Evolutionary conservation across 2,329 filamentous ascomycete genomes (phyloP), one percentile per base, ranked within the genome.

Genomic region (Calonectria pseudoreteaudii): DNA sequence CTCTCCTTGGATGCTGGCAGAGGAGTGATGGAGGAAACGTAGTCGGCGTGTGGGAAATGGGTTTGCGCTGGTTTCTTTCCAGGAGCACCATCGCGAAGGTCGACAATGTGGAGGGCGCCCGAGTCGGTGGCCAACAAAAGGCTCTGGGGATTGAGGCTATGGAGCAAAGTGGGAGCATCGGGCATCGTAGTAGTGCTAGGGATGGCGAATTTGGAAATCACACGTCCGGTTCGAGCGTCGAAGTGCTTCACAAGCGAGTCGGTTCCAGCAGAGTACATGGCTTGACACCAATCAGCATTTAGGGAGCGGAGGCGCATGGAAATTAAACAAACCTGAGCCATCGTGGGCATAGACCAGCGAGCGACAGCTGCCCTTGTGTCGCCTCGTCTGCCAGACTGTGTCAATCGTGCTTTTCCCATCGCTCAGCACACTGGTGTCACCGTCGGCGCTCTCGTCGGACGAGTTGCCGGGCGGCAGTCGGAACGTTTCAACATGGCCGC

Each of bases 361-460:
- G 68, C 97, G 91, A 83, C 96, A 98, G 88, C 95, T 98, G 16
- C 95, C 96, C 87, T 98, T 98, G 86, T 99, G 97, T 74, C 97
- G 90, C 78, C 93, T 90, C 7, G 97, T 98, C 80, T 91, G 91
- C 97, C 97, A 99, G 73, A 93, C 87, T 0, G 93, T 95, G 78
- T 96, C 94, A 75, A 98, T 94, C 70, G 93, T 91, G 53, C 93
- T 94, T 75, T 90, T 93, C 14, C 95, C 95, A 79, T 89, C 86
- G 26, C 87, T 90, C 28, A 89, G 70, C 3, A 88, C 84, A 76
- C 87, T 91, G 58, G 85, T 84, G 69, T 90, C 87, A 41, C 82
- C 86, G 70, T 88, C 88, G 4, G 75, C 84, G 50, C 91, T 89
- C 34, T 90, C 89, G 58, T 90, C 89, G 23, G 85, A 85, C 41